phyloP scores from a whole-genome alignment of 148 eudicot species.

The Rheum nobile region DNA sequence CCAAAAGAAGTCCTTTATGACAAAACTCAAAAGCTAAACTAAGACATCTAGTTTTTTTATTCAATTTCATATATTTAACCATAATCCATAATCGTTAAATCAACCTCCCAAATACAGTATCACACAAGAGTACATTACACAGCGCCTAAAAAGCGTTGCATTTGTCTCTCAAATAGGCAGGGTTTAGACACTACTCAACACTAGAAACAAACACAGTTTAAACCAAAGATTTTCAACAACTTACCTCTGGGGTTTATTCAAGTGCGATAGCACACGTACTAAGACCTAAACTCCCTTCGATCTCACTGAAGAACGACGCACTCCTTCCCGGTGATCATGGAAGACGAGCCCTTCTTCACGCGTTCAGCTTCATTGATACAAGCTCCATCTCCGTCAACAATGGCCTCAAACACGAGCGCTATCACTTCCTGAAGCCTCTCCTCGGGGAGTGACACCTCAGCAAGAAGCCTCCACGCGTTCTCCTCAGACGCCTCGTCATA shows the following conservation, averaged over 20 bases:
- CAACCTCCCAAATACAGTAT: too few species aligned
- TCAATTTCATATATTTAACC: too few species aligned
- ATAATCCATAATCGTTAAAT: too few species aligned
- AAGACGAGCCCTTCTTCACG: conserved; percentile 29
- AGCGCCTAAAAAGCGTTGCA: too few species aligned
- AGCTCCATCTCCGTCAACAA: conserved; percentile 15
- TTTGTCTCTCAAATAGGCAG: too few species aligned
- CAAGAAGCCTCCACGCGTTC: conserved; percentile 83
- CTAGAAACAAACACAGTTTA: not conserved
- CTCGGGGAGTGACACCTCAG: conserved; percentile 76
- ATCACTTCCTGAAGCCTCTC: conserved; percentile 70
- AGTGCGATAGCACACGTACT: not conserved
- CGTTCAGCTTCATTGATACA: conserved; percentile 19
- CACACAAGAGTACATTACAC: too few species aligned
- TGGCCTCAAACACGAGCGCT: conserved; percentile 43
- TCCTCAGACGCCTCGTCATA: conserved; percentile 73
- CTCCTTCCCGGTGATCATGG: conserved; percentile 43
- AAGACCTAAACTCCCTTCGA: not conserved
- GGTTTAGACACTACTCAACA: too few species aligned
- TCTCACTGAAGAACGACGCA: conserved; percentile 18
- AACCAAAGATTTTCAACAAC: not conserved
- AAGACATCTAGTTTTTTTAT: too few species aligned
- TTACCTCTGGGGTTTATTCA: not conserved
- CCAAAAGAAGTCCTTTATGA: too few species aligned
- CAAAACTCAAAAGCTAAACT: too few species aligned